Base-by-base conservation (phyloP, 1,139 yeast species). In the Magnusiomyces suaveolens region DNA sequence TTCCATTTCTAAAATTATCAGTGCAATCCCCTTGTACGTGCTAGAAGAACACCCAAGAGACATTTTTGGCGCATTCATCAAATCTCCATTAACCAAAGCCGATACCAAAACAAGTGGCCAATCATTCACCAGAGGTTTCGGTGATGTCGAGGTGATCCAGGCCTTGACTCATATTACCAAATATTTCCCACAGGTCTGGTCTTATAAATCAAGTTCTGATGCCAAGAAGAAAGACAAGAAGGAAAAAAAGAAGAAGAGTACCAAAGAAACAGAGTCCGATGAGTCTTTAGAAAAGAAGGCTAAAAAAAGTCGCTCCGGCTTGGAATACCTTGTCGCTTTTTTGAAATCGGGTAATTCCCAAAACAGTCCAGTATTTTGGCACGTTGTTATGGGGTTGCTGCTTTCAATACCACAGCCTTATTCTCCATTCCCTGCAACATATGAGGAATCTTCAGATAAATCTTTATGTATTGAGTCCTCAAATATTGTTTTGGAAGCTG, bases 1-100 rank as follows among this genome's bases (percentile, higher is more conserved):
- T 12, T 23, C 29, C 2, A 36, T 48, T 38, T 38, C 51, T 10
- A 48, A 48, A 24, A 36, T 48, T 26, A 3, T 38, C 16, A 38
- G 21, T 3, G 43, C 23, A 2, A n/a, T 48, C 14, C 44, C 51
- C 2, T 1, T n/a, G 23, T 24, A 48, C 21, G 29, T 48, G 23
- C 32, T 48, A 10, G 51, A 36, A 12, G 26, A 38, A 36, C 43
- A 38, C 3, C 8, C 26, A 36, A 36, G 24, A 23, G 51, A 48
- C 43, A 48, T 48, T 38, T 48, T 48, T 23, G 14, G 18, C 16
- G 43, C 44, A 6, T 48, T 48, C 23, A 25, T 48, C 24, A 48
- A 48, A 38, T 38, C n/a, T 4, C 51, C 51, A 20, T 36, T 48
- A 39, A n/a, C 43, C 2, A 29, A 38, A 14, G 16, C n/a, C 23